Conservation (phyloP, 2,329 filamentous ascomycete species). For the Rhinocladiella similis region DNA sequence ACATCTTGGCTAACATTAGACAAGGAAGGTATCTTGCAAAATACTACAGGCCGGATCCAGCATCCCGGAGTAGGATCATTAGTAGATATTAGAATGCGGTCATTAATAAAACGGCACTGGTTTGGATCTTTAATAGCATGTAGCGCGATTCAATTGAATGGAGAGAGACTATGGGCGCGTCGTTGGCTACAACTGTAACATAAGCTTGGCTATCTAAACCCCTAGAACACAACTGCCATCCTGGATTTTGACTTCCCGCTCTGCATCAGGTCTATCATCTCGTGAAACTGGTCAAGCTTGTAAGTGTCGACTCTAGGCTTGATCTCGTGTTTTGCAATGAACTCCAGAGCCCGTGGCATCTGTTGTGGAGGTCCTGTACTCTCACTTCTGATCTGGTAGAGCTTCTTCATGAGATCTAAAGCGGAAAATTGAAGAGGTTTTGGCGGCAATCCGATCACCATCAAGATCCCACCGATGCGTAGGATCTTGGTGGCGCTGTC, state of each 20-base stretch:
- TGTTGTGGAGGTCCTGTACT: slow-evolving; percentile 9
- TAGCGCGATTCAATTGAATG: too few relatives aligned
- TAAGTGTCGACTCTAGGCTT: slow-evolving; percentile 8
- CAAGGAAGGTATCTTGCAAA: too few relatives aligned
- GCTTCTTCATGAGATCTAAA: slow-evolving; percentile 5
- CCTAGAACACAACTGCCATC: slow-evolving; percentile 15
- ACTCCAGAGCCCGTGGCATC: slow-evolving; percentile 6
- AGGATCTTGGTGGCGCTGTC: slow-evolving; percentile 15
- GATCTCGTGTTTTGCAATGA: slow-evolving; percentile 15
- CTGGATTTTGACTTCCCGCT: slow-evolving; percentile 13
- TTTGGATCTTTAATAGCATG: too few relatives aligned
- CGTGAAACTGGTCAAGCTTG: slow-evolving; percentile 16
- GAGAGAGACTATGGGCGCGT: too few relatives aligned
- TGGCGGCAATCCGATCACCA: slow-evolving; percentile 3
- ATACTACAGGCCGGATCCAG: too few relatives aligned
- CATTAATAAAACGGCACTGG: too few relatives aligned
- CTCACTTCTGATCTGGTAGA: slow-evolving; percentile 10
- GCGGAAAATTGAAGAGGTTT: slow-evolving; percentile 6
- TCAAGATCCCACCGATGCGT: slow-evolving; percentile 8
- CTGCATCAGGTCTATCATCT: slow-evolving; percentile 19
- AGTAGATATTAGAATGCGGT: too few relatives aligned
- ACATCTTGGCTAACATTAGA: too few relatives aligned
- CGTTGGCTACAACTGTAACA: too few relatives aligned
- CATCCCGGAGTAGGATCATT: too few relatives aligned
- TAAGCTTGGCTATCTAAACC: not conserved